These are phyloP conservation scores for Coemansia sp. DNA, from an alignment of 192 early-diverging fungal genomes.

Conservation along the genomic window DNA sequence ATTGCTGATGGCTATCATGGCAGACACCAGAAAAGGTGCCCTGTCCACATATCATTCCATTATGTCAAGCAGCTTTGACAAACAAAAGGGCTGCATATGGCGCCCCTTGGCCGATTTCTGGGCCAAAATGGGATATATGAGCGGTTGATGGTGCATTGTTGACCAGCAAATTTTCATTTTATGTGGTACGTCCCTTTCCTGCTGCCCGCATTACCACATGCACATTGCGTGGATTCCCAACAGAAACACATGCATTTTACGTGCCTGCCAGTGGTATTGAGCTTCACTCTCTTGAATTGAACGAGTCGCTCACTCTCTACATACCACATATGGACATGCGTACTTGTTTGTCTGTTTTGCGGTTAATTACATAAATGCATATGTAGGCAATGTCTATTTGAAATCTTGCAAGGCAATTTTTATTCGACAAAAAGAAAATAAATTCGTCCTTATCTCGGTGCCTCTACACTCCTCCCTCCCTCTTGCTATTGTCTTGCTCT, in stretches of 20 bases:
- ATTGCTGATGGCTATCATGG: slow-evolving; percentile 48
- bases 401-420: background rate
- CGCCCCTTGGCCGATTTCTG: slow-evolving; percentile 1
- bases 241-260: slow-evolving; percentile 1
- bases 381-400: slow-evolving; percentile 8
- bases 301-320: background rate
- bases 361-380: slow-evolving; percentile 13
- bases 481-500: slow-evolving; percentile 1
- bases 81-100: slow-evolving; percentile 6
- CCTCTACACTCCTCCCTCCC: background rate
- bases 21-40: slow-evolving; percentile 3
- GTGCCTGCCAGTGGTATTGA: background rate
- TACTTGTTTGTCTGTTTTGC: background rate
- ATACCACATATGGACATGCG: background rate
- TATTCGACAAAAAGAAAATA: background rate
- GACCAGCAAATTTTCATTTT: background rate
- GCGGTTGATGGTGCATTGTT: slow-evolving; percentile 9
- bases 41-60: slow-evolving; percentile 1
- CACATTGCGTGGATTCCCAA: slow-evolving; percentile 12
- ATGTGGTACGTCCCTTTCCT: background rate
- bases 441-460: slow-evolving; percentile 6
- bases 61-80: slow-evolving; percentile 4
- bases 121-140: slow-evolving; percentile 15
- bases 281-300: background rate
- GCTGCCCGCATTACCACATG: slow-evolving; percentile 12